These are phyloP conservation scores for Chlorophyllum brunneum DNA, from an alignment of 768 basidiomycete species.

Conservation along the genomic window DNA sequence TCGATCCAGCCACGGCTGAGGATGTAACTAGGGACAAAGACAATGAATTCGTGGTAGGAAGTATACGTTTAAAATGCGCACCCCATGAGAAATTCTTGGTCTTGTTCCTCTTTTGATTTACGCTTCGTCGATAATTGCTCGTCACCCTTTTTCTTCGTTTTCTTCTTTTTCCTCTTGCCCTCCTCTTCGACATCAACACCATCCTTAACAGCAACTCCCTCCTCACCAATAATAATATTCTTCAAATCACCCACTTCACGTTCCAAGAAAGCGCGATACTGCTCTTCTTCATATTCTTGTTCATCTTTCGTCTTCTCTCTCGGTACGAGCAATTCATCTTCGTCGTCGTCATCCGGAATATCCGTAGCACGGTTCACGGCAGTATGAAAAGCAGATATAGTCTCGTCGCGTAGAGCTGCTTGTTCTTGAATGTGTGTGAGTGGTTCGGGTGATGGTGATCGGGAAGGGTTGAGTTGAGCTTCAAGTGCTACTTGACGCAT, in stretches of 20 bases:
- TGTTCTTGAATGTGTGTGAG: conserved; percentile 82
- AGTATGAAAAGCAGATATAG: conserved; percentile 76
- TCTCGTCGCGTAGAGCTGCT: conserved; percentile 68
- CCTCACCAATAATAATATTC: conserved; percentile 60
- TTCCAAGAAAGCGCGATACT: conserved; percentile 79
- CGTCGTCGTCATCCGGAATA: conserved; percentile 38
- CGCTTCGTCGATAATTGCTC: conserved; percentile 21
- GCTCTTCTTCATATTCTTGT: conserved; percentile 72
- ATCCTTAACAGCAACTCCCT: conserved; percentile 21
- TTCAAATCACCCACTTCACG: conserved; percentile 79
- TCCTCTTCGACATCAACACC: conserved; percentile 16
- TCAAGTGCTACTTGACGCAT: conserved; percentile 71
- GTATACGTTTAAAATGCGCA: conserved; percentile 33
- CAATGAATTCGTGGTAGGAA: background rate
- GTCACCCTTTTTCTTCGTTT: conserved; percentile 37
- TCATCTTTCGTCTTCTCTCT: conserved; percentile 80
- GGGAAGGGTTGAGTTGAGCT: conserved; percentile 52
- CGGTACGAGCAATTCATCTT: conserved; percentile 66
- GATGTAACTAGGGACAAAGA: conserved; percentile 67
- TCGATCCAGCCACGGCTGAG: conserved; percentile 98
- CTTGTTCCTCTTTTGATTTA: conserved; percentile 54
- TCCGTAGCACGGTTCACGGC: conserved; percentile 31
- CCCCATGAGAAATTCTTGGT: conserved; percentile 91
- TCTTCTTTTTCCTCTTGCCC: conserved; percentile 40
- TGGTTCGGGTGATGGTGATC: conserved; percentile 45